These are phyloP conservation scores for Saturnispora mendoncae DNA, from an alignment of 805 yeast species.

Conservation along the genomic window DNA sequence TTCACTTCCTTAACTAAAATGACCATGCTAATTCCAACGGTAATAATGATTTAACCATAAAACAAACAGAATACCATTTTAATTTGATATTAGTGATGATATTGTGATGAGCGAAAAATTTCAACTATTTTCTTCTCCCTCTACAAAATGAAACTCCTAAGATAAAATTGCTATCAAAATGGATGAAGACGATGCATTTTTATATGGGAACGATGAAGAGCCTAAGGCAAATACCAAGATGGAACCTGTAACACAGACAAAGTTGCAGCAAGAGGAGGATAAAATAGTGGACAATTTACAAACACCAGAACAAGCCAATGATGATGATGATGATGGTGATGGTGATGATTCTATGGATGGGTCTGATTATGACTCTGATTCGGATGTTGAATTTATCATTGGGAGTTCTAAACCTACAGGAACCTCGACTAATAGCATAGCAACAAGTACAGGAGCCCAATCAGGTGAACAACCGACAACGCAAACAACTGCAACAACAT, in stretches of 20 bases:
- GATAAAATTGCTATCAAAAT: background rate
- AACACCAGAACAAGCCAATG: constrained; percentile 3
- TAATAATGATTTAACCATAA: too few relatives aligned
- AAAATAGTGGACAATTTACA: background rate
- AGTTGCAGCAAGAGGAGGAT: too few relatives aligned
- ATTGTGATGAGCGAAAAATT: background rate
- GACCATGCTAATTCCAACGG: too few relatives aligned
- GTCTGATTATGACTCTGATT: constrained; percentile 27
- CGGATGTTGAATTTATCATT: constrained; percentile 77
- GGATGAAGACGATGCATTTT: constrained; percentile 56
- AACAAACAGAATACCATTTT: too few relatives aligned
- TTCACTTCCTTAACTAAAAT: too few relatives aligned
- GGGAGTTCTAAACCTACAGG: constrained; percentile 27
- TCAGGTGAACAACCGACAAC: constrained; percentile 11
- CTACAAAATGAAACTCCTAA: background rate
- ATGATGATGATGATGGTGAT: constrained; percentile 16
- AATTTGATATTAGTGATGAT: background rate
- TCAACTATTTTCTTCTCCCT: background rate
- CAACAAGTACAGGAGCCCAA: too few relatives aligned
- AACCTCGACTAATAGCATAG: constrained; percentile 20
- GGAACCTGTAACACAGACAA: background rate
- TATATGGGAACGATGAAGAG: constrained; percentile 41
- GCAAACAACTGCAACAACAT: constrained; percentile 14
- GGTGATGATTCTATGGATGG: constrained; percentile 10
- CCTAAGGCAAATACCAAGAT: background rate